Conservation (phyloP, 139 green algal species). For the Chlorella ohadii region DNA sequence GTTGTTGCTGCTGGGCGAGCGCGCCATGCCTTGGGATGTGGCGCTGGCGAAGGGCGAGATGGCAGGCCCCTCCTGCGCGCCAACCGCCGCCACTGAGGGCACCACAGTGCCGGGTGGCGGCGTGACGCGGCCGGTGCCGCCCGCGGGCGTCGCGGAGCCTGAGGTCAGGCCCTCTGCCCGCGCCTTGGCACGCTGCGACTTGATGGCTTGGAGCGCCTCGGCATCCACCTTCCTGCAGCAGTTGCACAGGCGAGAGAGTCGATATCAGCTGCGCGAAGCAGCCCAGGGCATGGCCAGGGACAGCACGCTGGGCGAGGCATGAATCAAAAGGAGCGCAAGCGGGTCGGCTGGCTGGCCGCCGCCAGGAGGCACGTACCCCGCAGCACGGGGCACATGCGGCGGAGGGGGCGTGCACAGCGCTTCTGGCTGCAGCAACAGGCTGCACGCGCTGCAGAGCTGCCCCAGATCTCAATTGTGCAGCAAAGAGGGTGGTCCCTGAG, state of each 20-base stretch:
- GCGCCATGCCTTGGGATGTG: slow-evolving; percentile 6
- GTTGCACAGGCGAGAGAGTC: too few relatives aligned
- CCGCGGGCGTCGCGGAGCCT: neutral
- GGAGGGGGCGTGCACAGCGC: too few relatives aligned
- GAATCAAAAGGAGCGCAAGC: too few relatives aligned
- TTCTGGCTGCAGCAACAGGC: neutral
- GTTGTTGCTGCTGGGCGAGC: slow-evolving; percentile 3
- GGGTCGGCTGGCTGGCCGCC: too few relatives aligned
- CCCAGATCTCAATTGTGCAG: neutral
- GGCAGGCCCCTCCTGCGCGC: neutral
- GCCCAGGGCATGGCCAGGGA: too few relatives aligned
- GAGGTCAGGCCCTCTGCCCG: neutral
- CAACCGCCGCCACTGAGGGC: neutral
- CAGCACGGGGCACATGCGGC: too few relatives aligned
- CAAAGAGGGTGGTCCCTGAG: neutral
- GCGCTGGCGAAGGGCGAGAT: slow-evolving; percentile 10
- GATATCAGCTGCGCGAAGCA: too few relatives aligned
- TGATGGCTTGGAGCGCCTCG: slow-evolving; percentile 42
- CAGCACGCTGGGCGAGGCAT: too few relatives aligned
- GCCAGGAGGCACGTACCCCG: too few relatives aligned
- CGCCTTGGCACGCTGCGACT: slow-evolving; percentile 30
- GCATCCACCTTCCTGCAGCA: slow-evolving; percentile 35
- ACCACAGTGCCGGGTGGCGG: neutral
- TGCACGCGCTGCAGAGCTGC: neutral
- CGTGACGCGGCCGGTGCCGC: neutral